These are phyloP conservation scores for Kodamaea suecica DNA, from an alignment of 1,139 yeast genomes.

Conservation along the genomic window DNA sequence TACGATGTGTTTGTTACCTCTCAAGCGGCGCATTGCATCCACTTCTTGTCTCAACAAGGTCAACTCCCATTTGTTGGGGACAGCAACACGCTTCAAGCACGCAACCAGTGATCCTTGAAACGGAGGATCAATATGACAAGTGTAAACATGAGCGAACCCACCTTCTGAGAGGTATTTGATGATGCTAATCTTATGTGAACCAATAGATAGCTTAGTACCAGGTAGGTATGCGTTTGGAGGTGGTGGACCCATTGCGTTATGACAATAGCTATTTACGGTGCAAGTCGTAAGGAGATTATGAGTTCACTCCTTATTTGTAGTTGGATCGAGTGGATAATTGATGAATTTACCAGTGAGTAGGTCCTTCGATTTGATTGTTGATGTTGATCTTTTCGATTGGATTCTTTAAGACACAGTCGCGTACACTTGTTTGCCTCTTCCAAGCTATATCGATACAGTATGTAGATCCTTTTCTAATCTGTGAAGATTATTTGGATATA, in stretches of 20 bases:
- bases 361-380: no score
- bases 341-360: no score
- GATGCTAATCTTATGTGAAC: conserved; percentile 57
- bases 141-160: conserved; percentile 78
- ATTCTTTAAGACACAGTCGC: no score
- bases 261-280: not conserved
- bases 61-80: conserved; percentile 68
- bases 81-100: conserved; percentile 72
- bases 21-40: conserved; percentile 76
- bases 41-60: conserved; percentile 72
- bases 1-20: conserved; percentile 77
- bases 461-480: no score
- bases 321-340: no score
- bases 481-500: no score
- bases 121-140: conserved; percentile 55
- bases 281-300: not conserved
- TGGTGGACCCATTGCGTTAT: conserved; percentile 23
- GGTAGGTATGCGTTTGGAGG: conserved; percentile 61
- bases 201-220: conserved; percentile 62
- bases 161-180: conserved; percentile 62
- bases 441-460: no score
- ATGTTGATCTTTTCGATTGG: no score
- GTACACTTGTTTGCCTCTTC: no score
- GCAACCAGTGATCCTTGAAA: conserved; percentile 48
- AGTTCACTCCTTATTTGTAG: no score